Conservation (phyloP, 2,329 filamentous ascomycete species). For the Grosmannia clavigera region DNA sequence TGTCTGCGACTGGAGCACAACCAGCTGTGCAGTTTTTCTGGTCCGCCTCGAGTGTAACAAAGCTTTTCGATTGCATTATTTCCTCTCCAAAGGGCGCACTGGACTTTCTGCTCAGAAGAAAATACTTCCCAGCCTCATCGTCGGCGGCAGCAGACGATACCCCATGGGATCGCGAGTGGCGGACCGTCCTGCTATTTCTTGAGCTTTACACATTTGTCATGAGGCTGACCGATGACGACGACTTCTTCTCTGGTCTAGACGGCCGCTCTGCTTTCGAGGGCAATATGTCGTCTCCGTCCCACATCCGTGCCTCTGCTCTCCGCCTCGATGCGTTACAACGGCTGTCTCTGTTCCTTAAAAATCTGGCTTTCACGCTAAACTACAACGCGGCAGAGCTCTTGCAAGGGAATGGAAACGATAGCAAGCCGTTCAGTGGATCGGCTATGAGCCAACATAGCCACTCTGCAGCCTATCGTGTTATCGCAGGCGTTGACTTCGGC, state of each 20-base stretch:
- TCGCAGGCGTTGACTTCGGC: conserved; percentile 62
- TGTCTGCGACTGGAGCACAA: conserved; percentile 25
- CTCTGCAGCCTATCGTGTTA: conserved; percentile 22
- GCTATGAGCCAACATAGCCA: not conserved
- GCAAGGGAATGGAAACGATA: conserved; percentile 7
- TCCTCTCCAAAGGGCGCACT: conserved; percentile 19
- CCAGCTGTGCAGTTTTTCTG: conserved; percentile 79
- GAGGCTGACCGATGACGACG: conserved; percentile 89
- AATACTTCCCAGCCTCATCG: conserved; percentile 7
- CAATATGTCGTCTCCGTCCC: conserved; percentile 25
- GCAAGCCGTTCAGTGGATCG: not conserved
- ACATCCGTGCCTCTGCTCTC: conserved; percentile 52
- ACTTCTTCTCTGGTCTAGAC: conserved; percentile 59
- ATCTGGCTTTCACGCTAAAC: conserved; percentile 78
- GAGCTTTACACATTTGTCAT: conserved; percentile 90
- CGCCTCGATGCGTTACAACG: conserved; percentile 57
- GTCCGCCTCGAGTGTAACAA: conserved; percentile 42
- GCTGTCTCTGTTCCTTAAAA: conserved; percentile 77
- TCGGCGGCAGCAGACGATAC: conserved; percentile 13
- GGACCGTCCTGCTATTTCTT: conserved; percentile 76
- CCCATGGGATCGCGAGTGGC: conserved; percentile 61
- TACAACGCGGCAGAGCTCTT: conserved; percentile 61
- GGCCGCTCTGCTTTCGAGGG: not conserved
- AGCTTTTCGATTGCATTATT: conserved; percentile 23
- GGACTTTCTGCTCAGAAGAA: conserved; percentile 16